Base-by-base conservation (phyloP, 192 early-diverging fungal genomes). In the Backusella tarrabulga region DNA sequence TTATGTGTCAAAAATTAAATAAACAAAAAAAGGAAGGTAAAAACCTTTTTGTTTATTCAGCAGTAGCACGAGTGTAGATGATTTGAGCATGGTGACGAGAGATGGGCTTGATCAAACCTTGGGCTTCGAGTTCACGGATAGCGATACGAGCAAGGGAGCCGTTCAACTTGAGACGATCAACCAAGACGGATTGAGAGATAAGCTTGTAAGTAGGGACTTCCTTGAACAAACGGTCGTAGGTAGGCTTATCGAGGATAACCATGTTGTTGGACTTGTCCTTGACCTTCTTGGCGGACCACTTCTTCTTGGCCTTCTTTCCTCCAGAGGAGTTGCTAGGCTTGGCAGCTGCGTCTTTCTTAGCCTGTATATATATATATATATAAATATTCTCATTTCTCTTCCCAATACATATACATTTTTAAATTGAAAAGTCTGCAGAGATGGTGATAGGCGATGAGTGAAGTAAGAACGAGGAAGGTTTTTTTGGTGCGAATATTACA, bases 261-360 rank as follows among this genome's bases (percentile, higher is more conserved):
- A 94, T 89, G 94, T 99, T 99, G 95, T 99, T 98, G 88, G 97
- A 94, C 94, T 99, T 99, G 87, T 99, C 98, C 95, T 99, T 98
- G 80, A 97, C 95, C 92, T 97, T 97, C 83, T 95, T 95, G 91
- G 96, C 97, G 80, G 98, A 99, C 98, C 98, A 99, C 95, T 99
- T 99, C 80, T 79, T 79, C 76, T 78, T 89, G 81, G 83, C 86
- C 83, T 88, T 88, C 83, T 90, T 90, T 79, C 85, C 89, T 84
- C 85, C 89, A 77, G 83, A 85, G 35, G 83, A 89, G 79, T 87
- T 85, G 75, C 83, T 50, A 68, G 86, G 86, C 81, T 89, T 87
- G 71, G 85, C 86, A 77, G 86, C 87, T 76, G 83, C 86, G 79
- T 88, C 87, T 80, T 90, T 88, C 81, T 90, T 90, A 69, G 85